These are phyloP conservation scores for Neurospora sp. DNA, from an alignment of 495 filamentous ascomycete species.

Conservation along the genomic window DNA sequence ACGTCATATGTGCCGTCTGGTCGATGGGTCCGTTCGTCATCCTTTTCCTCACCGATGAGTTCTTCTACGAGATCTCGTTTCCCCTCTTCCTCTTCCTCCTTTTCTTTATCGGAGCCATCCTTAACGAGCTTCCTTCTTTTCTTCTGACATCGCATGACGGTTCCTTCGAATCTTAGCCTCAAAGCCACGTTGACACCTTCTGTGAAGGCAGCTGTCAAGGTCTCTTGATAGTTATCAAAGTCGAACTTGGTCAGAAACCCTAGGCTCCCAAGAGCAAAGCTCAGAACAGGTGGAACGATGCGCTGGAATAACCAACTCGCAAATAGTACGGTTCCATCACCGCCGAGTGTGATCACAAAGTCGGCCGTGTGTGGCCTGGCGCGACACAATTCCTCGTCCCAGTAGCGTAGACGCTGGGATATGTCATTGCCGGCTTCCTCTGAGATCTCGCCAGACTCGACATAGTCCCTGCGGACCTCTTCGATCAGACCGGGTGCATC, in stretches of 20 bases:
- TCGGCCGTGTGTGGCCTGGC: constrained; percentile 80
- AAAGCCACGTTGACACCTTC: constrained; percentile 86
- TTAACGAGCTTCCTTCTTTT: constrained; percentile 12
- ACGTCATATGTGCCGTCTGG: constrained; percentile 79
- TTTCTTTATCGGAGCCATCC: background rate
- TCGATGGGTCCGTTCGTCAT: constrained; percentile 68
- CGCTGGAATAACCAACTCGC: constrained; percentile 95
- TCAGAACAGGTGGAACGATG: constrained; percentile 88
- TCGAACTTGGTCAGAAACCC: constrained; percentile 97
- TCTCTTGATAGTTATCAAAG: constrained; percentile 62
- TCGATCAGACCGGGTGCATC: constrained; percentile 52
- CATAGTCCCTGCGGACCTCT: constrained; percentile 24
- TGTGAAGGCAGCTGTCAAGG: constrained; percentile 58
- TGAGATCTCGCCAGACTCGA: constrained; percentile 12
- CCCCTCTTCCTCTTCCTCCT: constrained; percentile 8
- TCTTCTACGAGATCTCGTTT: constrained; percentile 76
- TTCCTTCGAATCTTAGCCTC: constrained; percentile 83
- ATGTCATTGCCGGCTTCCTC: constrained; percentile 41
- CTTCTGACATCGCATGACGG: constrained; percentile 75
- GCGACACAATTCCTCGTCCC: constrained; percentile 68
- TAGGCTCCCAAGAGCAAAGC: constrained; percentile 82
- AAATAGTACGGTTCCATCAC: constrained; percentile 92
- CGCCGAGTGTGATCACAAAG: constrained; percentile 88
- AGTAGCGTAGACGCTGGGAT: constrained; percentile 59
- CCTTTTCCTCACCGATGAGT: constrained; percentile 71